A percentile compares a stretch with the other conserved stretches of the same genome.
These are phyloP conservation scores for Diaporthe amygdali DNA, from an alignment of 2,329 filamentous ascomycete genomes.

Conservation along the genomic window DNA sequence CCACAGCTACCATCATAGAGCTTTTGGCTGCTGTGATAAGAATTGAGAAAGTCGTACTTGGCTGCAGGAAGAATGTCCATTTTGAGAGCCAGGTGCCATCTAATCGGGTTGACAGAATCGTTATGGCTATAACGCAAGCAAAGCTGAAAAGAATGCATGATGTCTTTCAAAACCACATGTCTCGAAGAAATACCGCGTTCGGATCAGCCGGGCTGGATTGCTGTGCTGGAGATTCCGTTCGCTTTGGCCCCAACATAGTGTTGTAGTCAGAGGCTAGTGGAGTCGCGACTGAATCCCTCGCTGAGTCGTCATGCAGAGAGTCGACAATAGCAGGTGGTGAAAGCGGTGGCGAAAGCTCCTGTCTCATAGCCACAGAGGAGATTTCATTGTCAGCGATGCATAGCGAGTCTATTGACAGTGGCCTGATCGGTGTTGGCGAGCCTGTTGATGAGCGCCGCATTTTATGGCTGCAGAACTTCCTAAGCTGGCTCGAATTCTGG, in stretches of 20 bases:
- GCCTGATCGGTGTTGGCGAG: background rate
- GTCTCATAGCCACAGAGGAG: no score
- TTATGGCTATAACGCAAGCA: background rate
- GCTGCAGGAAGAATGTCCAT: background rate
- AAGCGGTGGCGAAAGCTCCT: background rate
- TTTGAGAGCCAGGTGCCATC: background rate
- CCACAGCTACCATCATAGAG: background rate
- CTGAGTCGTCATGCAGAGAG: background rate
- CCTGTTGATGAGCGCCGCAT: background rate
- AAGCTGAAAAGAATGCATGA: background rate
- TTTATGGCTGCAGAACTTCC: background rate
- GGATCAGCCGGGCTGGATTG: background rate
- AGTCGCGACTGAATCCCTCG: background rate
- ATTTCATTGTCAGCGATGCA: background rate
- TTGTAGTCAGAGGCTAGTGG: background rate
- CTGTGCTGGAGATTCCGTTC: background rate
- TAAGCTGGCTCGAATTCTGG: background rate
- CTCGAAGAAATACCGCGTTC: background rate
- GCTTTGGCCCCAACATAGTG: background rate
- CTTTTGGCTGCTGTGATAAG: background rate
- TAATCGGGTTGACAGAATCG: background rate
- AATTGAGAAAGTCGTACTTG: background rate
- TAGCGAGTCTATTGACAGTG: background rate
- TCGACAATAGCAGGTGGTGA: background rate
- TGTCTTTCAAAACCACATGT: background rate